Base-by-base conservation (phyloP, 371 early-diverging fungal genomes). In the Mucor piriformis region DNA sequence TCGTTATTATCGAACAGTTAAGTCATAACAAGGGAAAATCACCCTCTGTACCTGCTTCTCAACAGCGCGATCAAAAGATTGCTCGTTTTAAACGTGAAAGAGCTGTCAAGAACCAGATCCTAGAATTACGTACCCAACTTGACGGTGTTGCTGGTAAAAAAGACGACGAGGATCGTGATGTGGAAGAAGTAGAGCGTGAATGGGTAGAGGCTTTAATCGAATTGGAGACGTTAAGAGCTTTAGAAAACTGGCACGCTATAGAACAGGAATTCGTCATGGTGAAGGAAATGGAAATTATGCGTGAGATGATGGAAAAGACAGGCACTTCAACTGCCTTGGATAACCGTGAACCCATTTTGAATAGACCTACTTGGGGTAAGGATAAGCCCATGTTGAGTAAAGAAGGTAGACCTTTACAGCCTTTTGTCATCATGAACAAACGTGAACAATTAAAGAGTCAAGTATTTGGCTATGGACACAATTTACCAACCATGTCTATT, bases 401-500 rank as follows among this genome's bases (percentile, higher is more conserved):
- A 42, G 76, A 83, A n/a, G 92, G 92, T 7, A 62, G 74, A 70
- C 94, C 86, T 12, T 65, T 93, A 44, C 88, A 90, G 33, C 96
- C 98, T 7, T 98, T 98, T 80, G 83, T 93, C 25, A 85, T 98
- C 33, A 92, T 92, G 2, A 91, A 81, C 58, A 74, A 91, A 57
- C 83, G 93, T 12, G 81, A 89, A 57, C 83, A 85, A 43, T 63
- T 95, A 40, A 82, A 74, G 60, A 79, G 92, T 37, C 81, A 85
- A 23, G 97, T 97, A 8, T 98, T 98, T 72, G 64, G 92, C 8
- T 95, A 93, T 0, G 87, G 92, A 1, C 89, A 92, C 72, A 89
- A 85, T 32, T 70, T 98, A 54, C 99, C 99, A 3, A 97, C 98
- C 4, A 98, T 97, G 98, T 82, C 95, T 0, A 88, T 98, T 53